Conservation (phyloP, 75 land plant genomes). For the Chamaecyparis obtusa region DNA sequence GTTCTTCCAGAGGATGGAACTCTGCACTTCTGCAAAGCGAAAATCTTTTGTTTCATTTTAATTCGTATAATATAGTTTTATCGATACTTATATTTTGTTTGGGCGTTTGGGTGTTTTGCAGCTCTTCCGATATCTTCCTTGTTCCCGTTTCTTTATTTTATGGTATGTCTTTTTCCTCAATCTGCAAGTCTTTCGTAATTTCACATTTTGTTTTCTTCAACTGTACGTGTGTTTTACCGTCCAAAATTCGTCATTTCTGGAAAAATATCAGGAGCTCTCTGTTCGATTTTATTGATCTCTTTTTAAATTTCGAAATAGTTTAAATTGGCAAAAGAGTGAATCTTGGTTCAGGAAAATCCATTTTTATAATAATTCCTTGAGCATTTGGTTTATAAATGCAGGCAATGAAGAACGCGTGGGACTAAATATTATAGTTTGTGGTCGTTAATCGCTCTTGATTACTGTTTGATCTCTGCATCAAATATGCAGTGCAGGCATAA, state of each 20-base stretch:
- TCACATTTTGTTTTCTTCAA: neutral
- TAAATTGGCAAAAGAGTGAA: neutral
- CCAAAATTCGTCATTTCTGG: no score
- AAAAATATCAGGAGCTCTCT: neutral
- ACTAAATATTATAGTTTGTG: no score
- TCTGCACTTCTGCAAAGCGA: neutral
- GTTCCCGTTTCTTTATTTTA: constrained; percentile 55
- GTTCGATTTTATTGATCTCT: neutral
- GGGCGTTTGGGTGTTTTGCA: constrained; percentile 18
- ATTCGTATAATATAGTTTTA: neutral
- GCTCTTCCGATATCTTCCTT: constrained; percentile 53
- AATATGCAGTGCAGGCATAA: neutral
- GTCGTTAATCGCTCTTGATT: no score
- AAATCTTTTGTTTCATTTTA: neutral
- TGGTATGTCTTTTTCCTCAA: constrained; percentile 28
- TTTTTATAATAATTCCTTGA: neutral
- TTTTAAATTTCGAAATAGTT: neutral
- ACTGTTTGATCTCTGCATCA: no score
- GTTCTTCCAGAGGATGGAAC: neutral
- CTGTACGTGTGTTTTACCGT: neutral
- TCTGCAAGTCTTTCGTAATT: neutral
- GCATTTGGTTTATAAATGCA: neutral
- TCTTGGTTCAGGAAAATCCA: neutral
- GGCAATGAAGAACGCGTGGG: neutral
- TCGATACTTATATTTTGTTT: neutral